phyloP scores from a whole-genome alignment of 768 basidiomycete genomes.

The Lentinula lateritia region DNA sequence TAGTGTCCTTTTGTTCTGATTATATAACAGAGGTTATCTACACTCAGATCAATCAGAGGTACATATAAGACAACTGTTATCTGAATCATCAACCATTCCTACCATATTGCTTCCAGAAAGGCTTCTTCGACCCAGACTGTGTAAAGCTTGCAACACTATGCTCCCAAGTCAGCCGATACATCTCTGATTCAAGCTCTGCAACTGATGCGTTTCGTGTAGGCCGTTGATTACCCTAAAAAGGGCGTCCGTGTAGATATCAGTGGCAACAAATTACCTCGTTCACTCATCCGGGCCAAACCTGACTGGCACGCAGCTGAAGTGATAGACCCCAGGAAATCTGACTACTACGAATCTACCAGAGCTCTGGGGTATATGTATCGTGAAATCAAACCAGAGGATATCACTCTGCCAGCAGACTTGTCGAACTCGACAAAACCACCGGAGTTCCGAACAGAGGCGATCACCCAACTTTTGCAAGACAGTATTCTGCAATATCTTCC shows the following conservation, averaged over 20 bases:
- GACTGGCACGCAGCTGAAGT: conserved; percentile 73
- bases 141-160: conserved; percentile 55
- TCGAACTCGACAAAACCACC: neutral
- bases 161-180: conserved; percentile 29
- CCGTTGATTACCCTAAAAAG: conserved; percentile 80
- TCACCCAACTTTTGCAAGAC: conserved; percentile 27
- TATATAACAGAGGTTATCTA: neutral
- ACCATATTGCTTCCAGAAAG: conserved; percentile 34
- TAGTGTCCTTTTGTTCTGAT: neutral
- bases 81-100: neutral
- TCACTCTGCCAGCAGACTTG: conserved; percentile 11
- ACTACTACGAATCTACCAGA: conserved; percentile 67
- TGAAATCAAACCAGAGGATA: conserved; percentile 37
- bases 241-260: conserved; percentile 59
- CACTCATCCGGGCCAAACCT: conserved; percentile 63
- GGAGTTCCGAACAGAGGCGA: conserved; percentile 27
- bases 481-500: conserved; percentile 18
- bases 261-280: conserved; percentile 37
- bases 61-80: conserved; percentile 2
- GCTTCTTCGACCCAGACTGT: conserved; percentile 56
- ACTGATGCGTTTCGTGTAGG: conserved; percentile 27
- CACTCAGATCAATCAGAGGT: conserved; percentile 67
- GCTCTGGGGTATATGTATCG: conserved; percentile 74
- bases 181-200: neutral
- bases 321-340: conserved; percentile 43